Evolutionary conservation across 163 green algal genomes (phyloP), one percentile per base, ranked within the genome.

Genomic region (Trebouxia gelatinosa): DNA sequence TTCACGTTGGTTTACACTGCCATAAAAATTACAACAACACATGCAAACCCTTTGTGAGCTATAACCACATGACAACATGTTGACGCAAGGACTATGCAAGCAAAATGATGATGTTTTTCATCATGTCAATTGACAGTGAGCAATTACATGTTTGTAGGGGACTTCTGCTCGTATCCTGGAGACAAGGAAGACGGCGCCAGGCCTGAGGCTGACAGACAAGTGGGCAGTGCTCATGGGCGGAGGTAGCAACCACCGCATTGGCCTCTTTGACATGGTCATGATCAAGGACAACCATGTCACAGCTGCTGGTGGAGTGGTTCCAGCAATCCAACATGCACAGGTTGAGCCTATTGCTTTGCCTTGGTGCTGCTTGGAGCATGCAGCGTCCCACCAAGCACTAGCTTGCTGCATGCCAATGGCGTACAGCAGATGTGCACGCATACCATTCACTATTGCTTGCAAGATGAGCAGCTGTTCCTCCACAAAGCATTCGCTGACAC

Each of bases 231-330:
- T 93, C 6, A 95, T 97, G 9, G 95, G 96, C n/a, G 95, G 96
- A n/a, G 96, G 93, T 21, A 50, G 77, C n/a, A 98, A 98, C 81
- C 96, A 99, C 87, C 87, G 96, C 48, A 98, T 99, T 83, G 96
- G 96, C 1, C 82, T 98, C 78, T 98, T 90, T 78, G 96, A 98
- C 90, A 98, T 98, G 94, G 90, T 98, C 80, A 98, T 99, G 93
- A 98, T 99, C 84, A 99, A 99, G 81, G 96, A 99, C 91, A 99
- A 99, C 87, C 96, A 99, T 88, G 94, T 99, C 46, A 91, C 94
- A 29, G 95, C 94, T 39, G 93, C 95, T 13, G 95, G 96, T 11
- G 95, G 95, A 48, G 92, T 99, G 57, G 35, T 46, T 4, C 70
- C 84, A 38, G 92, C 93, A 1, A 85, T 97, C 11, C 26, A 78